Conservation (phyloP, 2,329 filamentous ascomycete genomes). For the Ceratocystis cacaofunesta region DNA sequence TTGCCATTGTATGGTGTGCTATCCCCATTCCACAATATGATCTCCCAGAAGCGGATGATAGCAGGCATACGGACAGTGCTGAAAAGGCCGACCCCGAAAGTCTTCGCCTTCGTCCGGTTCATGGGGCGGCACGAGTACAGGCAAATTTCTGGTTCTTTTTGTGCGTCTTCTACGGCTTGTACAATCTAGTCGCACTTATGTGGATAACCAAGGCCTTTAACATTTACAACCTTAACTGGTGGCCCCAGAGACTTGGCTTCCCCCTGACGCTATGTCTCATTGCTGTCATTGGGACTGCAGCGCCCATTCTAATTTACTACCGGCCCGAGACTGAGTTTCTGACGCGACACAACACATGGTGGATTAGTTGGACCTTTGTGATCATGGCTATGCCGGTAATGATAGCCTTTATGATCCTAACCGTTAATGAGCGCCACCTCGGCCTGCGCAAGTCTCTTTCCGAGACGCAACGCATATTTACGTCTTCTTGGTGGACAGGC, state of each 20-base stretch:
- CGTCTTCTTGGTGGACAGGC: slow-evolving; percentile 49
- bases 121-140: slow-evolving; percentile 47
- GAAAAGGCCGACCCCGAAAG: slow-evolving; percentile 22
- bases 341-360: slow-evolving; percentile 48
- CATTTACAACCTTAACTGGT: slow-evolving; percentile 57
- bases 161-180: slow-evolving; percentile 54
- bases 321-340: slow-evolving; percentile 37
- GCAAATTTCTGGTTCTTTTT: slow-evolving; percentile 62
- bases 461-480: slow-evolving; percentile 54
- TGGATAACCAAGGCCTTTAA: slow-evolving; percentile 63
- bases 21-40: slow-evolving; percentile 50
- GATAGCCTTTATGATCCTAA: slow-evolving; percentile 48
- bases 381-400: slow-evolving; percentile 56
- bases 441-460: slow-evolving; percentile 45
- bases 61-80: background rate
- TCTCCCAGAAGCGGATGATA: slow-evolving; percentile 29
- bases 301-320: slow-evolving; percentile 46
- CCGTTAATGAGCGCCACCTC: slow-evolving; percentile 48
- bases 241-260: slow-evolving; percentile 49
- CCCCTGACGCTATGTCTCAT: slow-evolving; percentile 48
- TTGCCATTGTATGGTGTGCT: slow-evolving; percentile 50
- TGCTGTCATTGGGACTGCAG: slow-evolving; percentile 42
- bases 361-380: slow-evolving; percentile 55
- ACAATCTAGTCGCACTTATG: slow-evolving; percentile 50
- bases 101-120: slow-evolving; percentile 32